Conservation (phyloP, 441 rosid species). For the Brassica balearica region DNA sequence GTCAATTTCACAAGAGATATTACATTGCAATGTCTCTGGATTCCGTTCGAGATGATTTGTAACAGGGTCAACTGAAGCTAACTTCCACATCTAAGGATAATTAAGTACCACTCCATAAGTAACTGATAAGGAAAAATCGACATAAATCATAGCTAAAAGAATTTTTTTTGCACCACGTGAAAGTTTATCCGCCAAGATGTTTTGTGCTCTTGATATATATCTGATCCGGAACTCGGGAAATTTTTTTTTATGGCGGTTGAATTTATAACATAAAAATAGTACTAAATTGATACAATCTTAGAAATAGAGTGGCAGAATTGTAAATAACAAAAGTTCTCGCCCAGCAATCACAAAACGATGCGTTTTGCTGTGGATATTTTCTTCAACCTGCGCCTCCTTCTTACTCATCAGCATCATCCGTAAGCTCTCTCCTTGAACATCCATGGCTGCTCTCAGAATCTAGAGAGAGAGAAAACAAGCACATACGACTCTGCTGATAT, state of each 20-base stretch:
- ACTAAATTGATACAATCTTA: not conserved
- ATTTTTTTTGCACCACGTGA: no score
- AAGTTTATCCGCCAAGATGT: no score
- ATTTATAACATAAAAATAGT: no score
- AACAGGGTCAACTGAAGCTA: not conserved
- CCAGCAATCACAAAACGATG: not conserved
- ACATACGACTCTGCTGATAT: not conserved
- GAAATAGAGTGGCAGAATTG: not conserved
- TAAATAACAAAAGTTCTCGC: not conserved
- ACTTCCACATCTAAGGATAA: slow-evolving; percentile 10
- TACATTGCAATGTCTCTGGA: slow-evolving; percentile 5
- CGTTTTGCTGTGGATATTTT: slow-evolving; percentile 13
- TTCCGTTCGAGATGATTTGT: not conserved
- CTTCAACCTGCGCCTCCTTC: slow-evolving; percentile 1
- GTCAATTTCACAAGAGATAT: not conserved
- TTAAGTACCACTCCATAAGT: not conserved
- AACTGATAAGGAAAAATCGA: no score
- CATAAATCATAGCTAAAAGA: no score
- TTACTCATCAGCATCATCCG: slow-evolving; percentile 13
- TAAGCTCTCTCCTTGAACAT: slow-evolving; percentile 16
- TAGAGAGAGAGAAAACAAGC: not conserved
- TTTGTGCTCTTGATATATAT: no score
- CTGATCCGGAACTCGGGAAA: no score
- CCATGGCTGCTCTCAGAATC: slow-evolving; percentile 36
- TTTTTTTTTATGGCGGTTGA: no score